Percentiles rank a stretch among this genome's conserved stretches.
These are phyloP conservation scores for Tuber melanosporum DNA, from an alignment of 495 filamentous ascomycete genomes.

Conservation along the genomic window DNA sequence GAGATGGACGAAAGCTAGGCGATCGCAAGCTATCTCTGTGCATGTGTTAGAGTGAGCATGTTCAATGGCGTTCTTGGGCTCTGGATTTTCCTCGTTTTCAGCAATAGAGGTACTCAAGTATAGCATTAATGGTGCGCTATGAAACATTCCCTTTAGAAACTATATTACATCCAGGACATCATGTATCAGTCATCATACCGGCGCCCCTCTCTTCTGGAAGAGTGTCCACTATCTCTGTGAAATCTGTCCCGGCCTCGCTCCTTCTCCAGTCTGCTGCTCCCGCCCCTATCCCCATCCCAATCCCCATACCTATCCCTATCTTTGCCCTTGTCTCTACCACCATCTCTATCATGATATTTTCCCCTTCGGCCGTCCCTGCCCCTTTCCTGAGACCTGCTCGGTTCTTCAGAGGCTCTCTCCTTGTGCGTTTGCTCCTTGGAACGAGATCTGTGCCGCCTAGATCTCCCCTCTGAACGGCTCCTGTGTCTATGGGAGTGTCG, in stretches of 20 bases:
- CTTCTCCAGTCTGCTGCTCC: background rate
- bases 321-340: background rate
- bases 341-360: conserved; percentile 11
- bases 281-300: background rate
- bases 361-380: background rate
- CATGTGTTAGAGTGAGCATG: background rate
- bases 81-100: background rate
- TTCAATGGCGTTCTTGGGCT: background rate
- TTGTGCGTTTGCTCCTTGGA: conserved; percentile 17
- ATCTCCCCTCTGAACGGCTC: conserved; percentile 9
- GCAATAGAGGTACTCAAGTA: background rate
- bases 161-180: background rate
- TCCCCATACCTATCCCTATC: conserved; percentile 2
- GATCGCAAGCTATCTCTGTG: background rate
- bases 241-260: background rate
- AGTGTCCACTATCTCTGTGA: background rate
- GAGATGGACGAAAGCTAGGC: conserved; percentile 4
- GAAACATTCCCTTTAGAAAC: background rate
- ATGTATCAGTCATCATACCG: background rate
- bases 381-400: background rate
- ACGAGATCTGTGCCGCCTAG: conserved; percentile 22
- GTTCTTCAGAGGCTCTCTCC: conserved; percentile 7
- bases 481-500: conserved; percentile 15
- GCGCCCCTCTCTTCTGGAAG: background rate
- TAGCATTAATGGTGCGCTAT: background rate